Percentiles rank a stretch among this genome's conserved stretches.
Conservation (phyloP, 1,284 basidiomycete species). For the Cronartium ribicola region DNA sequence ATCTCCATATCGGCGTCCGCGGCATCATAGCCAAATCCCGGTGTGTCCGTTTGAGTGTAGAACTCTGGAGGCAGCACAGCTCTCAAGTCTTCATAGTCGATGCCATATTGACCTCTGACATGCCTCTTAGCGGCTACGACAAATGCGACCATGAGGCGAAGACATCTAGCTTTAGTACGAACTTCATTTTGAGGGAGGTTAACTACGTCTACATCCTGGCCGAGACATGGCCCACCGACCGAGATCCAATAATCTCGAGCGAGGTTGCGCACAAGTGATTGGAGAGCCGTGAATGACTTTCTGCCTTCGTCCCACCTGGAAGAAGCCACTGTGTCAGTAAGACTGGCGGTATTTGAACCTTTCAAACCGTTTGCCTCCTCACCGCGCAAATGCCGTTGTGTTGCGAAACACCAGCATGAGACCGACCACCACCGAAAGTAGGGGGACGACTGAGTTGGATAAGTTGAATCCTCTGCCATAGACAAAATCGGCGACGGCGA, state of each 20-base stretch:
- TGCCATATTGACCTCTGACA: slow-evolving; percentile 48
- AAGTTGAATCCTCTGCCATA: slow-evolving; percentile 43
- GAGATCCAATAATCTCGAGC: slow-evolving; percentile 47
- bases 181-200: slow-evolving; percentile 42
- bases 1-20: slow-evolving; percentile 29
- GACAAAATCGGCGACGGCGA: slow-evolving; percentile 46
- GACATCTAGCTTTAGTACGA: slow-evolving; percentile 45
- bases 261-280: slow-evolving; percentile 45
- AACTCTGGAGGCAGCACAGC: slow-evolving; percentile 31
- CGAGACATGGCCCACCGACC: slow-evolving; percentile 44
- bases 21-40: slow-evolving; percentile 38
- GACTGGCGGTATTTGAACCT: too few species aligned
- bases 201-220: neutral
- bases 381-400: slow-evolving; percentile 44
- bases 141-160: slow-evolving; percentile 46
- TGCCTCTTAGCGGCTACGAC: slow-evolving; percentile 48
- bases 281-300: slow-evolving; percentile 46
- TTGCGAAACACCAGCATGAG: slow-evolving; percentile 47
- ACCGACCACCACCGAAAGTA: slow-evolving; percentile 49
- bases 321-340: too few species aligned
- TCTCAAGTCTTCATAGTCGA: slow-evolving; percentile 47
- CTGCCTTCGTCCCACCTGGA: slow-evolving; percentile 48
- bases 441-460: slow-evolving; percentile 46
- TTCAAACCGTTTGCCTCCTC: neutral
- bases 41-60: slow-evolving; percentile 33